A percentile compares a stretch with the other conserved stretches of the same genome.
phyloP scores from a whole-genome alignment of 805 yeast species.

The Wickerhamiella sorbophila region DNA sequence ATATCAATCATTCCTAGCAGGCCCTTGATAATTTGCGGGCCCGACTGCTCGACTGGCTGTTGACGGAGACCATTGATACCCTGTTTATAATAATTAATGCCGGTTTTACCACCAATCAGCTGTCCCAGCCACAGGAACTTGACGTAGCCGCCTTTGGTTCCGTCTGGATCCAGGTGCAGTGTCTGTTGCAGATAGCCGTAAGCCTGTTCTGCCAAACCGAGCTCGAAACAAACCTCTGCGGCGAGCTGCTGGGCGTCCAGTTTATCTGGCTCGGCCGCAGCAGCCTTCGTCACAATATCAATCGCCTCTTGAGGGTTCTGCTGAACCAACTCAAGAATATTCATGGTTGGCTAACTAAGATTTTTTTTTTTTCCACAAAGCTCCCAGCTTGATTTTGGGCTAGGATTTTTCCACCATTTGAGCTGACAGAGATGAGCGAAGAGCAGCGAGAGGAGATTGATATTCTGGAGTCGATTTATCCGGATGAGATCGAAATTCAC shows the following conservation, averaged over 20 bases:
- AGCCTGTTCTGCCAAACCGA: slow-evolving; percentile 67
- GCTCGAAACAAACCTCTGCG: slow-evolving; percentile 71
- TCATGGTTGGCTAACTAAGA: background rate
- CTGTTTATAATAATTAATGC: slow-evolving; percentile 43
- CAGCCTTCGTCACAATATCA: slow-evolving; percentile 27
- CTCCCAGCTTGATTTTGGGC: slow-evolving; percentile 20
- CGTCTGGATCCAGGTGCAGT: slow-evolving; percentile 57
- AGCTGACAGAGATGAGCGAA: slow-evolving; percentile 45
- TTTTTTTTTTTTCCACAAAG: background rate
- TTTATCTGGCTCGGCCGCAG: slow-evolving; percentile 27
- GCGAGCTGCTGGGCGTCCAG: slow-evolving; percentile 29
- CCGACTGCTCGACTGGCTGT: slow-evolving; percentile 26
- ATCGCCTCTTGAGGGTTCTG: slow-evolving; percentile 44
- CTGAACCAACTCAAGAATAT: slow-evolving; percentile 15
- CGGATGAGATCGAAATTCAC: slow-evolving; percentile 58
- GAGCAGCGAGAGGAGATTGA: slow-evolving; percentile 86
- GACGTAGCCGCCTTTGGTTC: slow-evolving; percentile 46
- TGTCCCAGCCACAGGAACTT: slow-evolving; percentile 87
- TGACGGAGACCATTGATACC: slow-evolving; percentile 45
- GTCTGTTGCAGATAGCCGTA: slow-evolving; percentile 45
- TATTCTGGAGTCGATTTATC: slow-evolving; percentile 80
- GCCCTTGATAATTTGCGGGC: slow-evolving; percentile 58
- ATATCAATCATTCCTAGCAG: slow-evolving; percentile 68
- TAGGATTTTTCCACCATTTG: slow-evolving; percentile 19
- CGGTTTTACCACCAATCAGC: slow-evolving; percentile 69